These are phyloP conservation scores for Blastomyces emzantsi DNA, from an alignment of 2,329 filamentous ascomycete genomes.

Conservation along the genomic window DNA sequence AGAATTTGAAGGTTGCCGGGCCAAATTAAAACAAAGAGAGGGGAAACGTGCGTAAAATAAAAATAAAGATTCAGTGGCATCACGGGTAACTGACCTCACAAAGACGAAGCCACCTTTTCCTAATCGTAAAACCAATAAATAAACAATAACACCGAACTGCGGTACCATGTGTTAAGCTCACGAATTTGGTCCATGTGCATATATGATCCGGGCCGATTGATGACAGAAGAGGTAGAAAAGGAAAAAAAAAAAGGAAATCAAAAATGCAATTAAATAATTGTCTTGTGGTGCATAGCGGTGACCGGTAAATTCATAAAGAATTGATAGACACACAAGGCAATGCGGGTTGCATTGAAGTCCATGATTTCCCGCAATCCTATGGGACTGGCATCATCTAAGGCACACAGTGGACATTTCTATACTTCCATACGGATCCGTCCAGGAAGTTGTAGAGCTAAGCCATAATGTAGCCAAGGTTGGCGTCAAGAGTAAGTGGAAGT, in stretches of 20 bases:
- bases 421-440: not conserved
- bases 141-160: not conserved
- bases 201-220: not conserved
- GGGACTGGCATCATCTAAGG: conserved; percentile 14
- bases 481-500: not conserved
- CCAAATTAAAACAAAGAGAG: not conserved
- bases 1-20: not conserved
- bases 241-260: not conserved
- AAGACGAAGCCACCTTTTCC: not conserved
- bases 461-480: not conserved
- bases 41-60: not conserved
- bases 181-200: not conserved
- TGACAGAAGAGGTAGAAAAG: not conserved
- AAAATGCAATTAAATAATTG: not conserved
- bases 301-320: not conserved
- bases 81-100: not conserved
- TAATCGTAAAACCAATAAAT: not conserved
- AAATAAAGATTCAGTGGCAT: not conserved
- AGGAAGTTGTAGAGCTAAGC: not conserved
- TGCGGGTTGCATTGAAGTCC: conserved; percentile 7
- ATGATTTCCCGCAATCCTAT: conserved; percentile 6
- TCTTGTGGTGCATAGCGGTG: not conserved
- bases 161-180: not conserved
- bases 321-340: not conserved
- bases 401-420: not conserved